Evolutionary conservation across 148 eudicot genomes (phyloP).

Genomic region (Fagopyrum homotropicum): DNA sequence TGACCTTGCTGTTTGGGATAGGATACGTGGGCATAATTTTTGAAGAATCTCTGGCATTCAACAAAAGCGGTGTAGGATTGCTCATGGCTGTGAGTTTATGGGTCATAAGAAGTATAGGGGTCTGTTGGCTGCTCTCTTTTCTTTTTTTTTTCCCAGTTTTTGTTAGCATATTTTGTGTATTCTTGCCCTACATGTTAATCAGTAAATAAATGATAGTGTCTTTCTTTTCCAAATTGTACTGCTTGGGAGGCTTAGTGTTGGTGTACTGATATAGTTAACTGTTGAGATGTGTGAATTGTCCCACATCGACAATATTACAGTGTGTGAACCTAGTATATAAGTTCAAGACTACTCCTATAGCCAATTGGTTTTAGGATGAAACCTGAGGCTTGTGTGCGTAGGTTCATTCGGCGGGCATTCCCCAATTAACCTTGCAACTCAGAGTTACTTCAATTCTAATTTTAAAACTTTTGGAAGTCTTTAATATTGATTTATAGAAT

Average conservation of each 20-base stretch:
- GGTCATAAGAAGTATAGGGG: slow-evolving; percentile 88
- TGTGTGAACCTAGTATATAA: too few relatives aligned
- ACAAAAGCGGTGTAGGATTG: slow-evolving; percentile 97
- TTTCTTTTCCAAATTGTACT: not conserved
- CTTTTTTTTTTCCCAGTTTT: not conserved
- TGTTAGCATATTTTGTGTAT: not conserved
- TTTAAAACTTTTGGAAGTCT: not conserved
- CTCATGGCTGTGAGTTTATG: slow-evolving; percentile 95
- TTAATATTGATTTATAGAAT: not conserved
- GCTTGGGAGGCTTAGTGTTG: not conserved
- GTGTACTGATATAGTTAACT: not conserved
- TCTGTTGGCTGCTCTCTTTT: slow-evolving; percentile 20
- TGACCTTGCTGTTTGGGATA: slow-evolving; percentile 79
- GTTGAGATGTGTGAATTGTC: too few relatives aligned
- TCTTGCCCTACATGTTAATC: not conserved
- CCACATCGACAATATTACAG: too few relatives aligned
- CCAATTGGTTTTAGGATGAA: too few relatives aligned
- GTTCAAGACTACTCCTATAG: too few relatives aligned
- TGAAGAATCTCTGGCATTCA: slow-evolving; percentile 95
- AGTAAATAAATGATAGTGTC: not conserved
- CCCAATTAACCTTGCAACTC: not conserved
- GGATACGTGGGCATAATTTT: slow-evolving; percentile 92
- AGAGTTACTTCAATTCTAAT: not conserved
- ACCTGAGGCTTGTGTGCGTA: too few relatives aligned
- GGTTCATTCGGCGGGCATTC: too few relatives aligned